Evolutionary conservation across 495 filamentous ascomycete genomes (phyloP).

Genomic region (Penicillium steckii): DNA sequence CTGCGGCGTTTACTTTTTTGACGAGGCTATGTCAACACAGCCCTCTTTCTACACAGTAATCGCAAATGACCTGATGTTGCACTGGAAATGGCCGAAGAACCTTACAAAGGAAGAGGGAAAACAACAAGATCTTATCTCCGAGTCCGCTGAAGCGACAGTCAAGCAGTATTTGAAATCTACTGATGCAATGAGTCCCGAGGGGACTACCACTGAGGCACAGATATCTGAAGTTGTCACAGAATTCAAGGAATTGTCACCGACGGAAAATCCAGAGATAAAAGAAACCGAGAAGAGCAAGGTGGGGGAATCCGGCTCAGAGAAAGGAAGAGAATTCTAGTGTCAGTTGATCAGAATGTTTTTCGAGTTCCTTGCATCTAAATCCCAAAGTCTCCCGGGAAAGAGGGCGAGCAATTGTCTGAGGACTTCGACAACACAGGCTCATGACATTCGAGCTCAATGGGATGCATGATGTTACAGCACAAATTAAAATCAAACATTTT

Average conservation of each 20-base stretch:
- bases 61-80: constrained; percentile 68
- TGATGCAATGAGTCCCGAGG: neutral
- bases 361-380: no score
- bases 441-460: no score
- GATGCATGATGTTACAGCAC: no score
- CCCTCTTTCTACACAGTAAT: constrained; percentile 60
- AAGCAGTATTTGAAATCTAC: neutral
- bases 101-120: neutral
- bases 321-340: neutral
- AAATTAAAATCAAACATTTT: no score
- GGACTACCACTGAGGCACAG: neutral
- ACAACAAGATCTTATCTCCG: neutral
- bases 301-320: neutral
- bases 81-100: constrained; percentile 46
- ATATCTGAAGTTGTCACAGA: neutral
- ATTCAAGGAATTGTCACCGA: neutral
- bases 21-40: constrained; percentile 53
- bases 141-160: neutral
- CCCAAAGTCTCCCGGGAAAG: no score
- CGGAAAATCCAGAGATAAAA: neutral
- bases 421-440: no score
- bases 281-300: neutral
- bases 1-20: constrained; percentile 60
- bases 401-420: no score
- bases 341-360: no score